Evolutionary conservation across 768 basidiomycete genomes (phyloP), one percentile per base, ranked within the genome.

Genomic region (Mycena maculata): DNA sequence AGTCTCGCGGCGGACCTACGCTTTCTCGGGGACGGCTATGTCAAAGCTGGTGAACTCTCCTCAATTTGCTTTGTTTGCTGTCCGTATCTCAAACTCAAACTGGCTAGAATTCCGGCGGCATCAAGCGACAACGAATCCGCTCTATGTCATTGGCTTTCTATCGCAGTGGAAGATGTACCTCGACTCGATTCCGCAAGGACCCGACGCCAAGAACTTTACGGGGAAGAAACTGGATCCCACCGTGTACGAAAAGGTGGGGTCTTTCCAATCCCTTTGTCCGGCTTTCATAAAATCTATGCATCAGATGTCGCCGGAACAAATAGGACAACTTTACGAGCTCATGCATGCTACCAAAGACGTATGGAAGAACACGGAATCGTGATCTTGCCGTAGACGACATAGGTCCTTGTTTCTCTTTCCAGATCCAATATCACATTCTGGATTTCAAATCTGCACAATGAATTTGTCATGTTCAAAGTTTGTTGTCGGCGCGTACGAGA

Each of bases 141-240:
- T 91, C 10, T 90, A 98, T 76, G 89, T 98, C 67, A 97, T 99
- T 76, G 96, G 95, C 3, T 99, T 99, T 75, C 84, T 99, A 11
- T 91, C 92, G 4, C 94, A 98, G 74, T 99, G 97, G 97, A 98
- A 97, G 78, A 77, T 87, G 63, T 99, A 99, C 78, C 84, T 98
- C 61, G 94, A 97, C 71, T 79, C 87, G 65, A 76, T 92, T 36
- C 89, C 89, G 15, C 78, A 73, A 28, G 85, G 83, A 16, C 74
- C 79, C 7, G 82, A 85, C 38, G 80, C 76, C 3, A 75, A 79
- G 58, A 74, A 71, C 36, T 94, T 92, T 72, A 73, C 73, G 31
- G 92, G 92, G 33, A 90, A 87, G 76, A 90, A 80, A 65, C 79
- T 96, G 39, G 92, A 95, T 76, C 76, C 88, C 12, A 89, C 87